Evolutionary conservation across 345 rosid genomes (phyloP), one percentile per base, ranked within the genome.

Genomic region (Syzygium grande): DNA sequence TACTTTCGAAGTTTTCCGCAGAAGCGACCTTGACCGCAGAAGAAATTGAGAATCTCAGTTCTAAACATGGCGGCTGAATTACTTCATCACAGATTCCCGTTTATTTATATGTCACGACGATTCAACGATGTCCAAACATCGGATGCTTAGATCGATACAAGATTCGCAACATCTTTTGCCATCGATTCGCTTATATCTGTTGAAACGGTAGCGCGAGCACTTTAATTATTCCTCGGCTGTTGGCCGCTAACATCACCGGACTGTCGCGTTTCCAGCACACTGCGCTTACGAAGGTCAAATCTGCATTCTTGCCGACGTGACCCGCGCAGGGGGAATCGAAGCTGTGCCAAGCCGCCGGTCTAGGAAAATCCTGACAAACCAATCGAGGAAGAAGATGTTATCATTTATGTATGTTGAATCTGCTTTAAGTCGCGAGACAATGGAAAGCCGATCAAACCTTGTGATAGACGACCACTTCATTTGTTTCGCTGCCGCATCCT

Each of bases 401-500:
- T 11, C 80, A 34, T 2, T 0, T 68, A 34, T 68, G 25, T 21
- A 61, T 4, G 79, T 17, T 34, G 80, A 17, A 38, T 68, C 23
- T 2, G 46, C 80, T 68, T 68, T 46, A 19, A 19, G 46, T 68
- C 6, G 7, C 80, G 6, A 68, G 0, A 1, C 22, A 19, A 68
- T 0, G 80, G 21, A 68, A 19, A 23, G 46, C 80, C 38, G 84
- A 49, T 30, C 88, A 52, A 29, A 94, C 97, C 96, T 95, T 95
- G 90, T 95, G 95, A 88, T 95, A 95, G 63, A 93, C 95, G 84
- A 89, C 92, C n/a, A 91, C 97, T 90, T 95, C 95, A 84, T 95
- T 95, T 55, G 95, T 93, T 90, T 95, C 96, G 63, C 97, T 95
- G 90, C 97, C 97, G 73, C 97, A 94, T 27, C 94, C 95, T 16